Evolutionary conservation across 2,329 filamentous ascomycete species (phyloP), one percentile per base, ranked within the genome.

Genomic region (Colletotrichum sansevieriae): DNA sequence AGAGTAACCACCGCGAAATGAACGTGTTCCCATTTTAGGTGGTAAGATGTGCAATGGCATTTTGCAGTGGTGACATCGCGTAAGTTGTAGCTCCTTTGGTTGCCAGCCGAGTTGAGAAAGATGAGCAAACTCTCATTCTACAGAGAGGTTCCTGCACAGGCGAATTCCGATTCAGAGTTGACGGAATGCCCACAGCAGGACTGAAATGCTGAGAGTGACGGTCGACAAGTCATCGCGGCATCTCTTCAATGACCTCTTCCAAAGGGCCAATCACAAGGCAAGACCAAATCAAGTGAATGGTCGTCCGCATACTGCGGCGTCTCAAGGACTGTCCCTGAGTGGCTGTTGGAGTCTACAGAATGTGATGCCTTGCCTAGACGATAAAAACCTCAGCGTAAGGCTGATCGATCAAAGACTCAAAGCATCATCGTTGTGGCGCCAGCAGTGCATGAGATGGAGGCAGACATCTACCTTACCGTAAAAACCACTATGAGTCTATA

Each of bases 1-100:
- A 39, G n/a, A 44, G 44, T n/a, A 60, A 41, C 20, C 57, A 41
- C 37, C 10, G 44, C 57, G 57, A 22, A 39, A 51, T 18, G 25
- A 6, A 12, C n/a, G 4, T n/a, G 8, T 7, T 4, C 22, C 29
- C 44, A 7, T 2, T 22, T 12, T 29, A 8, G 41, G 6, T 49
- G 56, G 8, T 29, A 5, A 29, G 18, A 20, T 49, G 9, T 47
- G 56, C 25, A 43, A 46, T 29, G 12, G 18, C 33, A 7, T 37
- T 15, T 10, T 22, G 35, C 35, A 39, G 18, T 7, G 15, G 37
- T 25, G 54, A 29, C 18, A 37, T 15, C 22, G 35, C 15, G 13
- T 39, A n/a, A 8, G 25, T 41, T 4, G 29, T 35, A 18, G 18
- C 18, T 10, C n/a, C 15, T 22, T 25, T 22, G 2, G 4, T 9